Evolutionary conservation across 2,329 filamentous ascomycete species (phyloP).

Genomic region (Aspergillus melleus): DNA sequence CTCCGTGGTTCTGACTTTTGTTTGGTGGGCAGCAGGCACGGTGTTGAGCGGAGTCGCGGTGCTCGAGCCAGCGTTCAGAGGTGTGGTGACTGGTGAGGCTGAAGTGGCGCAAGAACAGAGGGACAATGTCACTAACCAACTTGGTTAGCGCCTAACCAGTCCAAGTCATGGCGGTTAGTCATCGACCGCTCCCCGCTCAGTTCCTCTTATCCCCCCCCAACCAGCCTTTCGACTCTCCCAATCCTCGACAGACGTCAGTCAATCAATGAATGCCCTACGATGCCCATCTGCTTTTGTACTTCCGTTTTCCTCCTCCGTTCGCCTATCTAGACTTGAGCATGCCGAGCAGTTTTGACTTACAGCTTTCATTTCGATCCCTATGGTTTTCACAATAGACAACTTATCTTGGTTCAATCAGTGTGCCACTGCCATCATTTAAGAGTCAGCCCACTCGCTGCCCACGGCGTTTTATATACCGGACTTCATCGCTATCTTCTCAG

Average conservation of each 20-base stretch:
- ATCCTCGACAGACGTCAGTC: not conserved
- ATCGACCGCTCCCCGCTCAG: conserved; percentile 23
- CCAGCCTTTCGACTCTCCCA: not conserved
- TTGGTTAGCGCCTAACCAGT: too few species aligned
- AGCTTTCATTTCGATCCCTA: conserved; percentile 15
- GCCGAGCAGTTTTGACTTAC: conserved; percentile 14
- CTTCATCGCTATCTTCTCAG: conserved; percentile 13
- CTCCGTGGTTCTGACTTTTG: conserved; percentile 15
- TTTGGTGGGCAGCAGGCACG: conserved; percentile 14
- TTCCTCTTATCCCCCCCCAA: conserved; percentile 7
- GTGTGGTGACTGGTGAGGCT: too few species aligned
- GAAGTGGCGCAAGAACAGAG: conserved; percentile 1
- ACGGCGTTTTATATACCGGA: conserved; percentile 2
- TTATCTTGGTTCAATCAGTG: conserved; percentile 9
- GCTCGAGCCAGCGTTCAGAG: too few species aligned
- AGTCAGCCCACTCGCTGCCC: not conserved
- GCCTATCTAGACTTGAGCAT: conserved; percentile 22
- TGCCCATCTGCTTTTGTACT: conserved; percentile 10
- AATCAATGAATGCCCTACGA: conserved; percentile 10
- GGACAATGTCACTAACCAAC: not conserved
- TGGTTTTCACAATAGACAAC: conserved; percentile 19
- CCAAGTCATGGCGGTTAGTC: conserved; percentile 17
- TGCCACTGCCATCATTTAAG: conserved; percentile 10
- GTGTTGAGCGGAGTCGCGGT: not conserved
- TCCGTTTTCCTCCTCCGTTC: conserved; percentile 9